Evolutionary conservation across 148 eudicot species (phyloP).

Genomic region (Nepenthes mirabilis): DNA sequence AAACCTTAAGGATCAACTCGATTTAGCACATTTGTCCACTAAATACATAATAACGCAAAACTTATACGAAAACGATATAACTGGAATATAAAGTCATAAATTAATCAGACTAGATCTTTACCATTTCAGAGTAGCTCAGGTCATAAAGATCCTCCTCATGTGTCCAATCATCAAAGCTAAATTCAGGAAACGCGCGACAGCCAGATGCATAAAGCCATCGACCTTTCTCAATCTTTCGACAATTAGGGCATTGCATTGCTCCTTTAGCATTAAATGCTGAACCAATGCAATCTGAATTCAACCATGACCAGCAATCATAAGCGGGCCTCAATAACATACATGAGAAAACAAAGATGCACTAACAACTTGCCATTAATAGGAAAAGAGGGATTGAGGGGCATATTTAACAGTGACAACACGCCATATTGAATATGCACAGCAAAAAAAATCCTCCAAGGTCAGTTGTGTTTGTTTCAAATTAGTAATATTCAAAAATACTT

Average conservation of each 20-base stretch:
- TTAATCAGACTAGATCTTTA: conserved; percentile 11
- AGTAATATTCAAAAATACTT: too few relatives aligned
- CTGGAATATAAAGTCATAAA: neutral
- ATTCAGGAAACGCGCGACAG: conserved; percentile 54
- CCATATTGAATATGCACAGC: too few relatives aligned
- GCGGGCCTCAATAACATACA: neutral
- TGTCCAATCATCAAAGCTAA: conserved; percentile 67
- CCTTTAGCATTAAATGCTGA: conserved; percentile 94
- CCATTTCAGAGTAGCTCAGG: conserved; percentile 80
- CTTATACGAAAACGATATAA: neutral
- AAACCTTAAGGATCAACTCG: too few relatives aligned
- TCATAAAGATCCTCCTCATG: conserved; percentile 94
- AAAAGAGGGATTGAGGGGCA: neutral
- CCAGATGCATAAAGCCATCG: conserved; percentile 88
- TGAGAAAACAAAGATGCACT: neutral
- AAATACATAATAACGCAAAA: too few relatives aligned
- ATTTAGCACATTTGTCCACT: too few relatives aligned
- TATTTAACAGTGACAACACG: too few relatives aligned
- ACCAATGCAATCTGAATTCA: conserved; percentile 86
- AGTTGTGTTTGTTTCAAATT: too few relatives aligned
- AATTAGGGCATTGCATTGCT: conserved; percentile 97
- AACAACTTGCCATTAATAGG: neutral
- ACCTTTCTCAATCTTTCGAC: conserved; percentile 95
- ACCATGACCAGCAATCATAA: conserved; percentile 3
- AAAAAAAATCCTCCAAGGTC: too few relatives aligned